Percentiles rank a stretch among this genome's conserved stretches.
Conservation (phyloP, 768 basidiomycete genomes). For the Boletus fagicola region DNA sequence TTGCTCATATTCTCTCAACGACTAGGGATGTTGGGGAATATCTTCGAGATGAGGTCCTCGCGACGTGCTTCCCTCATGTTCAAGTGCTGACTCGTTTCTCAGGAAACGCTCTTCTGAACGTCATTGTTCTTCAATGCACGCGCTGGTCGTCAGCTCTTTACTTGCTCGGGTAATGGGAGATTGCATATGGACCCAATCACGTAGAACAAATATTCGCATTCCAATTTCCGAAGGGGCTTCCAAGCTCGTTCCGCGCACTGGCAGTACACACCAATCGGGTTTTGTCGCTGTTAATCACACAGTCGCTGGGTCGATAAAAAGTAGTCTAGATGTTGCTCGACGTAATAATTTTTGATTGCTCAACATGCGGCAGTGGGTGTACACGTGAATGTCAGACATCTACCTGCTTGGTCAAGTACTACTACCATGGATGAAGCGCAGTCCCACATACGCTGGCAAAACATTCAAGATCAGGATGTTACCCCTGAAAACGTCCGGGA, state of each 20-base stretch:
- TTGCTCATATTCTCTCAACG: conserved; percentile 3
- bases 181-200: conserved; percentile 8
- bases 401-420: background rate
- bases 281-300: conserved; percentile 35
- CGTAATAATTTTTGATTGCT: conserved; percentile 1
- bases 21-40: conserved; percentile 96
- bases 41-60: conserved; percentile 85
- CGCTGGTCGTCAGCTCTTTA: conserved; percentile 9
- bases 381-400: background rate
- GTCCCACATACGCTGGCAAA: conserved; percentile 53
- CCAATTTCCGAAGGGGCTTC: background rate
- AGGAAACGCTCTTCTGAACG: conserved; percentile 78
- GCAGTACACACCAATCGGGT: conserved; percentile 26
- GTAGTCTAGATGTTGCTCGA: conserved; percentile 25
- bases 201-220: conserved; percentile 2
- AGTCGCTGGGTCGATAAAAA: conserved; percentile 24
- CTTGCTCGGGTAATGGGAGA: conserved; percentile 23
- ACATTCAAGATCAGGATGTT: conserved; percentile 56
- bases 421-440: conserved; percentile 38
- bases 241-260: background rate
- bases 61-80: background rate
- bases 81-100: conserved; percentile 14
- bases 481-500: conserved; percentile 47
- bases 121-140: background rate
- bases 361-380: background rate